Base-by-base conservation (phyloP, 345 rosid genomes). In the Gossypium arboreum region DNA sequence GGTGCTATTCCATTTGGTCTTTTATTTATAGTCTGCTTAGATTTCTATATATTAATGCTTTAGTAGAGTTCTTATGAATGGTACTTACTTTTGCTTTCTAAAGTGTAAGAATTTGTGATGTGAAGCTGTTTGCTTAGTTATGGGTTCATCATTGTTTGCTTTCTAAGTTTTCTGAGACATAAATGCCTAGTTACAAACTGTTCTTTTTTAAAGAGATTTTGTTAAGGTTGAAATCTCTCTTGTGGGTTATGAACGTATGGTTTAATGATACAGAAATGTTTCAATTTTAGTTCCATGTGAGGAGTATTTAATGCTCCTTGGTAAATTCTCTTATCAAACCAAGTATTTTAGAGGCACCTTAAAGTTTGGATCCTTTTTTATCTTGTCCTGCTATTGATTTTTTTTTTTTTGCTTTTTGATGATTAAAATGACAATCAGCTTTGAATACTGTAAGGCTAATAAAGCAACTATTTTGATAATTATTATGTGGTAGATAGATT, bases 401-500 rank as follows among this genome's bases (percentile, higher is more conserved):
- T 20, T 66, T 51, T 51, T 66, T 51, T 4, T 51, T 27, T 59
- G 17, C 55, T 51, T 61, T 74, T 63, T 17, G n/a, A 66, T 59
- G 20, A 34, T 48, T 75, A 74, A 44, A 39, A 71, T 71, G 69
- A 69, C 17, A 12, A 54, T 50, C 43, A 12, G 44, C 72, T 71
- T 39, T 43, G 56, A 65, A 9, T 56, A n/a, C 17, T 43, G 65
- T 44, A 50, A 56, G 57, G 22, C 72, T 66, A 51, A 20, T 24
- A 15, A 15, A 64, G 68, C 52, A 34, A 55, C 13, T 63, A 8
- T 43, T 73, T 43, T 10, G 62, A 48, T 18, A 60, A 44, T 51
- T 73, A 7, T 72, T 67, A 18, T 80, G 82, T 54, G 77, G 75
- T 73, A 50, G 74, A 73, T 68, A 67, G 77, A 76, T 76, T 80